Percentiles rank a stretch among this genome's conserved stretches.
These are phyloP conservation scores for Hortaea werneckii DNA, from an alignment of 2,329 filamentous ascomycete genomes.

Conservation along the genomic window DNA sequence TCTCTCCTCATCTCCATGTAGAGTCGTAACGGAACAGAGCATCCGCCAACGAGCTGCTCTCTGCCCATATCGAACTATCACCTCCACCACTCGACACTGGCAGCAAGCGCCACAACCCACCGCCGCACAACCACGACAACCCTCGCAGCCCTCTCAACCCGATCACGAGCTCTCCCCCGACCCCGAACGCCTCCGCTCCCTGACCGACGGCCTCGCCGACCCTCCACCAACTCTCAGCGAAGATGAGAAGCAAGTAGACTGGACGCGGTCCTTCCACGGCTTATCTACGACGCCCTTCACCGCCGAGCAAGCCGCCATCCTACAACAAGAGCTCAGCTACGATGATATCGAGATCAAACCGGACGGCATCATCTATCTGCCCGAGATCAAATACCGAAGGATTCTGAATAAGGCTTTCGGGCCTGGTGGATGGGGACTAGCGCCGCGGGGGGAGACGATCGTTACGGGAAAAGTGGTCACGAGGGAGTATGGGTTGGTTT, in stretches of 20 bases:
- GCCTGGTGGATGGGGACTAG: constrained; percentile 89
- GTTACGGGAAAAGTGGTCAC: constrained; percentile 75
- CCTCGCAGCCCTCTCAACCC: background rate
- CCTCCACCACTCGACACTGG: constrained; percentile 8
- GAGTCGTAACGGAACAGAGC: constrained; percentile 1
- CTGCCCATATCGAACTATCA: constrained; percentile 2
- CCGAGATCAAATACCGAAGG: constrained; percentile 94
- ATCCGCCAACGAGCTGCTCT: background rate
- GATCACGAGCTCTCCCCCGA: constrained; percentile 9
- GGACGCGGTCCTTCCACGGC: constrained; percentile 75
- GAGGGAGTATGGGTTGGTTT: constrained; percentile 85
- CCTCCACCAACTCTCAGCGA: constrained; percentile 34
- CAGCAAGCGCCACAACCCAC: constrained; percentile 8
- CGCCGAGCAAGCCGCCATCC: constrained; percentile 55
- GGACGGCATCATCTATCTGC: constrained; percentile 90
- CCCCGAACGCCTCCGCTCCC: constrained; percentile 26
- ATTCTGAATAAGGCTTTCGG: constrained; percentile 88
- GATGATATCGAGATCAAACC: constrained; percentile 94
- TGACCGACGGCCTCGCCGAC: constrained; percentile 43
- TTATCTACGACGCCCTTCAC: constrained; percentile 62
- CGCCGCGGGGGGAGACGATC: constrained; percentile 76
- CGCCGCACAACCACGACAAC: constrained; percentile 1
- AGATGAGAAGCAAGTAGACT: constrained; percentile 48
- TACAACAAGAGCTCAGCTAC: constrained; percentile 56
- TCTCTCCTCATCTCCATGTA: constrained; percentile 9